Evolutionary conservation across 768 basidiomycete species (phyloP).

Genomic region (Dendrothele bispora): DNA sequence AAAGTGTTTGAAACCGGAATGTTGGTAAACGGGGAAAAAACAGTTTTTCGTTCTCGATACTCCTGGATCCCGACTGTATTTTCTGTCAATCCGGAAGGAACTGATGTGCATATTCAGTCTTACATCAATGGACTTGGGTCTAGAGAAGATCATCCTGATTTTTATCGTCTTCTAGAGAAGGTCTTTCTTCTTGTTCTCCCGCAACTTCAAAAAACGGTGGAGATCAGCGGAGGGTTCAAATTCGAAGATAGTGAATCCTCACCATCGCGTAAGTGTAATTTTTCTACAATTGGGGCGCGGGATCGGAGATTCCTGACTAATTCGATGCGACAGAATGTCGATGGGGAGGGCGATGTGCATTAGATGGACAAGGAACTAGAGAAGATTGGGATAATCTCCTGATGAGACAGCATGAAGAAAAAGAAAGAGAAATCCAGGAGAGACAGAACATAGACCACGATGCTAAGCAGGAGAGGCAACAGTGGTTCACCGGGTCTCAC

Average conservation of each 20-base stretch:
- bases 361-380: not conserved
- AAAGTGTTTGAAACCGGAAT: not conserved
- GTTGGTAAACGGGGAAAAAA: not conserved
- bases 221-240: not conserved
- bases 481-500: not conserved
- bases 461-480: not conserved
- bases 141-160: not conserved
- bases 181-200: not conserved
- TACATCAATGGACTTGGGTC: constrained; percentile 6
- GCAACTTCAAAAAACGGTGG: not conserved
- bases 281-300: not conserved
- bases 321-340: not conserved
- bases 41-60: not conserved
- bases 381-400: not conserved
- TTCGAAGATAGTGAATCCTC: not conserved
- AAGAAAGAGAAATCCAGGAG: not conserved
- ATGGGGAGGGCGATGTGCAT: not conserved
- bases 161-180: not conserved
- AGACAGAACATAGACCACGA: not conserved
- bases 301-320: not conserved
- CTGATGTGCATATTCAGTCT: not conserved
- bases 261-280: not conserved
- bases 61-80: constrained; percentile 1
- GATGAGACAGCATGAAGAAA: not conserved
- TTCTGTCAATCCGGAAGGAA: constrained; percentile 1